Evolutionary conservation across 2,329 filamentous ascomycete genomes (phyloP), one percentile per base, ranked within the genome.

Genomic region (Zasmidium citrigriseum): DNA sequence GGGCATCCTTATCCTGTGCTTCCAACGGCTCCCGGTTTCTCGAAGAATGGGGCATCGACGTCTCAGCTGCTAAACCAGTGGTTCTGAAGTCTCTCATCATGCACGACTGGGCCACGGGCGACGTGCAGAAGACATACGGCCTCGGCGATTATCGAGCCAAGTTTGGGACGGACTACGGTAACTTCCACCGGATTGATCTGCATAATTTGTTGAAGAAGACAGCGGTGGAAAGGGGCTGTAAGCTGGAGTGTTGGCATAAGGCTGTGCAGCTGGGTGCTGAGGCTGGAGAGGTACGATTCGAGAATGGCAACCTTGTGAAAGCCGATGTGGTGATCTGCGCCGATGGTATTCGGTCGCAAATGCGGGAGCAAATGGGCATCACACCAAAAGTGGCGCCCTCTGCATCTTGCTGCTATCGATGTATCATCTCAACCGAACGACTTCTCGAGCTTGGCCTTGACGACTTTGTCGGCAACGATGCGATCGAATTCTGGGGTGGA

Each of bases 401-500:
- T 9, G 24, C 25, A n/a, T 51, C 46, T 22, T 38, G n/a, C 46
- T 51, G 46, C 24, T 49, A 48, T 48, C 44, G 52, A 4, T 48
- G 38, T n/a, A 29, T 48, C 46, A 24, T 46, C 12, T 22, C 14
- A 21, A 56, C 46, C 16, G 7, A 7, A 4, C 5, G 14, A n/a
- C 34, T 41, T 4, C 14, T 41, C 14, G 34, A 41, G 5, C 46
- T 44, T 11, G 54, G 46, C 9, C n/a, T 51, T 3, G 47, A 38
- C 14, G 46, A 44, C 3, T 50, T 38, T 24, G 20, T 23, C 2
- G 22, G 9, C 2, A 56, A 51, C 23, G 27, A 38, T 34, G 53
- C 53, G 7, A 55, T 55, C 25, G 53, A 55, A 25, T 55, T 50
- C 23, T 55, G 46, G 53, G 53, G 52, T n/a, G 52, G 52, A 12